phyloP scores from a whole-genome alignment of 257 asterid species.

The Solanum chiquidenum region DNA sequence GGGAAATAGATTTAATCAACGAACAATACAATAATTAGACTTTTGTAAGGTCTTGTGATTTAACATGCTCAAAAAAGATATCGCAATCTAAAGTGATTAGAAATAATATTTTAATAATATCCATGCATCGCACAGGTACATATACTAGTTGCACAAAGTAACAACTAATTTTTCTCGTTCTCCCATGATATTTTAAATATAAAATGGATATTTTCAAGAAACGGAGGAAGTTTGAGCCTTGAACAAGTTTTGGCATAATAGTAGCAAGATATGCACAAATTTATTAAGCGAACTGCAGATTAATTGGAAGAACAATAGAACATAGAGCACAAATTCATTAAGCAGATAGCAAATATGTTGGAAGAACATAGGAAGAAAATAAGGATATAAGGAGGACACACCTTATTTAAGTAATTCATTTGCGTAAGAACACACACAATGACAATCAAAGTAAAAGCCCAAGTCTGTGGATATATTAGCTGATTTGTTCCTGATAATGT shows the following conservation, averaged over 20 bases:
- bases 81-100: no score
- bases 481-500: conserved; percentile 87
- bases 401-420: conserved; percentile 91
- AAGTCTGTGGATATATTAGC: conserved; percentile 80
- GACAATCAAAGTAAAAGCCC: conserved; percentile 74
- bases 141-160: neutral
- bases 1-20: no score
- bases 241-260: neutral
- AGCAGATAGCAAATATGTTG: neutral
- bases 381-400: neutral
- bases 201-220: neutral
- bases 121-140: no score
- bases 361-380: neutral
- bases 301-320: neutral
- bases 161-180: neutral
- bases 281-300: neutral
- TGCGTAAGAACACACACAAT: conserved; percentile 67
- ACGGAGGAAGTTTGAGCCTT: neutral
- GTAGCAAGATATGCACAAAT: neutral
- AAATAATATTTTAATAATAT: no score
- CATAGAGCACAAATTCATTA: neutral
- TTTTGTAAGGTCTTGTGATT: no score
- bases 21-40: no score
- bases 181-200: neutral
- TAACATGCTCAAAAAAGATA: no score